Percentiles rank a stretch among this genome's conserved stretches.
These are phyloP conservation scores for Kuraishia floccosa DNA, from an alignment of 805 yeast genomes.

Conservation along the genomic window DNA sequence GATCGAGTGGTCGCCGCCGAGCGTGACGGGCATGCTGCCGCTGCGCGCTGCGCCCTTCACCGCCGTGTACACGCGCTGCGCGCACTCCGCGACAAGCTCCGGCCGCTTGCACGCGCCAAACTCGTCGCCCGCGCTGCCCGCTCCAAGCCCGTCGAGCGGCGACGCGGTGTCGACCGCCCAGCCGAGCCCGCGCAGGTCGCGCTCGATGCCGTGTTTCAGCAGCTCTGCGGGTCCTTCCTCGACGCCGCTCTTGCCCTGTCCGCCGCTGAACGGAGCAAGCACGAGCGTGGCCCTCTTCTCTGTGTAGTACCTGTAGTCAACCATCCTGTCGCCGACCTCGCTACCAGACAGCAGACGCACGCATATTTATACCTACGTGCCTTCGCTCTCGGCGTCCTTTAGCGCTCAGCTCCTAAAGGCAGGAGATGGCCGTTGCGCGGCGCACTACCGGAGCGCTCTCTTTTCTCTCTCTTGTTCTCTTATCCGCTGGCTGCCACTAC, in stretches of 20 bases:
- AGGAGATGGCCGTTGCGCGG: no score
- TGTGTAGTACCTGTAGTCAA: conserved; percentile 42
- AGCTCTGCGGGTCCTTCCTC: conserved; percentile 87
- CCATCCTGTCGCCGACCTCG: no score
- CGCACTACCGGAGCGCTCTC: no score
- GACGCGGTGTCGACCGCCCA: conserved; percentile 50
- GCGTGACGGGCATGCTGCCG: conserved; percentile 58
- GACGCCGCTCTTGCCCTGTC: conserved; percentile 90
- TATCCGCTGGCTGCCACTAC: no score
- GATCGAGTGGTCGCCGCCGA: conserved; percentile 96
- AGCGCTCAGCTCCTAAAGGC: no score
- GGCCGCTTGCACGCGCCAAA: conserved; percentile 58
- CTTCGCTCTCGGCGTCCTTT: no score
- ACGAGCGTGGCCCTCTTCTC: conserved; percentile 54
- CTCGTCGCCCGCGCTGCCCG: conserved; percentile 35
- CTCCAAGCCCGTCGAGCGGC: conserved; percentile 41
- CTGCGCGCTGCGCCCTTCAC: conserved; percentile 39
- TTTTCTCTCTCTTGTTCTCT: no score
- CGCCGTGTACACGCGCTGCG: conserved; percentile 49
- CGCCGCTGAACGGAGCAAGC: conserved; percentile 91
- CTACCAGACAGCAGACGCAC: neutral
- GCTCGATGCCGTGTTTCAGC: conserved; percentile 56
- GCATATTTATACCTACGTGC: no score
- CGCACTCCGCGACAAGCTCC: conserved; percentile 63
- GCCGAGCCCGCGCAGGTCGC: conserved; percentile 54